Percentiles rank a stretch among this genome's conserved stretches.
These are phyloP conservation scores for Chlorella ohadii DNA, from an alignment of 139 green algal genomes.

Conservation along the genomic window DNA sequence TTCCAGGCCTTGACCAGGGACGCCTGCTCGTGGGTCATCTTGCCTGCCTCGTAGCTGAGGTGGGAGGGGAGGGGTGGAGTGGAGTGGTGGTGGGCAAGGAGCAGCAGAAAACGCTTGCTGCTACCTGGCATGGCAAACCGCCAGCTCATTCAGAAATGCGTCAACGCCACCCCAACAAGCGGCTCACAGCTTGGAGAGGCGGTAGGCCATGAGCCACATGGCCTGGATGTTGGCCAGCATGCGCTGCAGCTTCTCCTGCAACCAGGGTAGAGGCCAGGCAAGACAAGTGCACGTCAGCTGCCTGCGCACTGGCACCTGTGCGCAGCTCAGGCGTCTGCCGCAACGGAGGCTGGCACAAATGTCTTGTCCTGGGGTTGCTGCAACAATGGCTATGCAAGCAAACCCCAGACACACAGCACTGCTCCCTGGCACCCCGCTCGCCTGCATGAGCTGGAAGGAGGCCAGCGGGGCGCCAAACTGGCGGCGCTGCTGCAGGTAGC, in stretches of 20 bases:
- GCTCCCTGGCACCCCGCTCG: not conserved
- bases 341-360: no score
- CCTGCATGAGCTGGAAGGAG: slow-evolving; percentile 81
- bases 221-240: slow-evolving; percentile 89
- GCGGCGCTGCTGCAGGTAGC: slow-evolving; percentile 82
- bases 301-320: no score
- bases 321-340: no score
- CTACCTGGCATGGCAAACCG: no score
- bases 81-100: no score
- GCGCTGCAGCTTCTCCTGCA: slow-evolving; percentile 89
- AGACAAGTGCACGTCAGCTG: not conserved
- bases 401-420: no score
- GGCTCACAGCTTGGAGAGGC: slow-evolving; percentile 79
- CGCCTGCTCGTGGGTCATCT: slow-evolving; percentile 87
- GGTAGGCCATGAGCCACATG: slow-evolving; percentile 84
- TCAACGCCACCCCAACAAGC: no score
- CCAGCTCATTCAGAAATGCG: no score
- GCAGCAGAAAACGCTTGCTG: no score
- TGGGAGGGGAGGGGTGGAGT: no score
- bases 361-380: no score
- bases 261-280: not conserved
- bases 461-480: slow-evolving; percentile 91
- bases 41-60: slow-evolving; percentile 67
- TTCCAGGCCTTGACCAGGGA: slow-evolving; percentile 93
- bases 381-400: no score